Percentiles rank a stretch among this genome's conserved stretches.
Conservation (phyloP, 257 asterid genomes). For the Osmanthus fragrans region DNA sequence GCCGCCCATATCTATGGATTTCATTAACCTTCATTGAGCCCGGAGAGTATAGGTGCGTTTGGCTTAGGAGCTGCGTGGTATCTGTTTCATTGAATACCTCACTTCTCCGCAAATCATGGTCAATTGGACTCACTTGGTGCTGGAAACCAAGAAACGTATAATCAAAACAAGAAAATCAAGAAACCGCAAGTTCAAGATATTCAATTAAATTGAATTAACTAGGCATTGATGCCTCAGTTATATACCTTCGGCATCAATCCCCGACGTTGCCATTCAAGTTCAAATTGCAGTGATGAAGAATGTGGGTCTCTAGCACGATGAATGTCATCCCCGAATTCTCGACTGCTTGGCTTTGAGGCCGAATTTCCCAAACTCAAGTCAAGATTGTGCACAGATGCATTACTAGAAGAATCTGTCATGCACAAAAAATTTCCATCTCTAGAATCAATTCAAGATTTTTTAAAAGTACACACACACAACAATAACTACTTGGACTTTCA, state of each 20-base stretch:
- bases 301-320: constrained; percentile 30
- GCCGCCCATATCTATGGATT: constrained; percentile 49
- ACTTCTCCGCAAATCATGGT: constrained; percentile 30
- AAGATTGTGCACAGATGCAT: constrained; percentile 60
- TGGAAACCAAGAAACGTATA: constrained; percentile 8
- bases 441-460: background rate
- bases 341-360: constrained; percentile 33
- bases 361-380: constrained; percentile 85
- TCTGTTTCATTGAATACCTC: constrained; percentile 55
- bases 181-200: background rate
- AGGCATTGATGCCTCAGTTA: too few relatives aligned
- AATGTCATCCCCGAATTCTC: constrained; percentile 15
- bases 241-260: constrained; percentile 55
- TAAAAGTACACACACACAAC: background rate
- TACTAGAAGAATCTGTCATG: constrained; percentile 46
- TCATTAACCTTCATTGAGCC: constrained; percentile 37
- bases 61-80: constrained; percentile 63
- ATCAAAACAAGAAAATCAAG: background rate
- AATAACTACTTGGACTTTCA: background rate
- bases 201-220: background rate
- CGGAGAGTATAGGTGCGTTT: constrained; percentile 58
- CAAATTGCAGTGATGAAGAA: constrained; percentile 38
- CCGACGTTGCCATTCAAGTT: constrained; percentile 52
- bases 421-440: background rate
- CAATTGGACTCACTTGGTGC: constrained; percentile 19